Base-by-base conservation (phyloP, 164 flowering plant species). In the Vitis labrusca region DNA sequence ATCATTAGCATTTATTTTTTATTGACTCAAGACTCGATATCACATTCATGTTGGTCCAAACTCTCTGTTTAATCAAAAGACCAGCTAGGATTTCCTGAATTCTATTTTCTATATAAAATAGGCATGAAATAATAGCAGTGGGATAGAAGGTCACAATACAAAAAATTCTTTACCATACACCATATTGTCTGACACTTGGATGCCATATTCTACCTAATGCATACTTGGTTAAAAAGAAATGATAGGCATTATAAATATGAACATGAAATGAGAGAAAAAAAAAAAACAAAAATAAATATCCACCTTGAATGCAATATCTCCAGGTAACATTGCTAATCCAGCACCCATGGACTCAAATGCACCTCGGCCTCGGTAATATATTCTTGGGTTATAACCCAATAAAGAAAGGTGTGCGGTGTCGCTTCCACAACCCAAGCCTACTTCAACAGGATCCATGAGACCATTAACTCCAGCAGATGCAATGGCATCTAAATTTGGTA, bases 301-400 rank as follows among this genome's bases (percentile, higher is more conserved):
- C 59, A 92, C 99, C 87, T 95, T 95, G 80, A 95, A 95, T 15
- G 99, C 99, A 77, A 95, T 93, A 82, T 95, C 99, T 29, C 99
- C 98, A 44, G 99, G 99, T 17, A 92, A 86, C 99, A 95, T 95
- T 4, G 89, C 98, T 80, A 95, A 79, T 49, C 99, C 99, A 70
- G 99, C 96, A 65, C 99, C 98, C 99, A 95, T 95, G 37, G 97
- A 93, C 80, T 95, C 99, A 80, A 95, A 95, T 2, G 99, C 94
- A 69, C 99, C 99, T 50, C 98, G 86, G 54, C 99, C 99, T 13
- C 94, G 86, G 75, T 93, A 95, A 79, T 91, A 94, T 2, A 89
- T 83, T 78, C 90, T 84, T 9, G 98, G 98, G 71, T 94, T 87
- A 77, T 92, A 94, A 17, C 98, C 98, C 78, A 92, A 49, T 16